A percentile compares a stretch with the other conserved stretches of the same genome.
These are phyloP conservation scores for Trichophaea hybrida DNA, from an alignment of 2,329 filamentous ascomycete genomes.

Conservation along the genomic window DNA sequence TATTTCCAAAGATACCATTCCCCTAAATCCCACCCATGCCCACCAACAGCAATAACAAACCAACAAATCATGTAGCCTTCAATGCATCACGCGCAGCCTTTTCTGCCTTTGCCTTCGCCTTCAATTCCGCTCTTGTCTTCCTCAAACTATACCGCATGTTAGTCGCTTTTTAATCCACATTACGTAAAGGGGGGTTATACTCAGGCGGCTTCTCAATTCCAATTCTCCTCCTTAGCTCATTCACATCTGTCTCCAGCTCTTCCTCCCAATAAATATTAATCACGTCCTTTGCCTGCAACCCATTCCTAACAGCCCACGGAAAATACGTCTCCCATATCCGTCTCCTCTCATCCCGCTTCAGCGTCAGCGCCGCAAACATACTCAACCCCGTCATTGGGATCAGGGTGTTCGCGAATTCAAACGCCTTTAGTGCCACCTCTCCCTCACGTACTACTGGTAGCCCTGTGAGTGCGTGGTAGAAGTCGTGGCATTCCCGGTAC, in stretches of 20 bases:
- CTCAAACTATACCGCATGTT: constrained; percentile 52
- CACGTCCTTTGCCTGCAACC: constrained; percentile 58
- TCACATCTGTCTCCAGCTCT: constrained; percentile 69
- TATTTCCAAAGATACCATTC: too few species aligned
- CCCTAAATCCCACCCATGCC: too few species aligned
- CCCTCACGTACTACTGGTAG: constrained; percentile 86
- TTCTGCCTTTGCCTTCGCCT: constrained; percentile 47
- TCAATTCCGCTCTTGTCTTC: constrained; percentile 53
- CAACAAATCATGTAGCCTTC: background rate
- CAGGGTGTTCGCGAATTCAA: constrained; percentile 89
- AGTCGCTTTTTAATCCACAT: constrained; percentile 8
- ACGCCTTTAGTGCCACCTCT: constrained; percentile 92
- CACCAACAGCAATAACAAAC: too few species aligned
- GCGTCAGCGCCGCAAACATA: constrained; percentile 52
- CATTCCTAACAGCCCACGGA: constrained; percentile 83
- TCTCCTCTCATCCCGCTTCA: constrained; percentile 49
- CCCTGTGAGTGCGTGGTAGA: constrained; percentile 89
- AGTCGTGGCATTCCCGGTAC: constrained; percentile 94
- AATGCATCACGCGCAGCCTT: constrained; percentile 21
- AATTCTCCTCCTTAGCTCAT: constrained; percentile 56
- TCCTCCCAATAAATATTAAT: constrained; percentile 99
- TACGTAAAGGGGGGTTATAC: constrained; percentile 4
- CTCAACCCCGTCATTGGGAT: constrained; percentile 90
- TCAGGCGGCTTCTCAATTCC: constrained; percentile 83
- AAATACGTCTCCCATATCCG: constrained; percentile 62